These are phyloP conservation scores for Pyrenophora teres DNA, from an alignment of 2,329 filamentous ascomycete species.

Conservation along the genomic window DNA sequence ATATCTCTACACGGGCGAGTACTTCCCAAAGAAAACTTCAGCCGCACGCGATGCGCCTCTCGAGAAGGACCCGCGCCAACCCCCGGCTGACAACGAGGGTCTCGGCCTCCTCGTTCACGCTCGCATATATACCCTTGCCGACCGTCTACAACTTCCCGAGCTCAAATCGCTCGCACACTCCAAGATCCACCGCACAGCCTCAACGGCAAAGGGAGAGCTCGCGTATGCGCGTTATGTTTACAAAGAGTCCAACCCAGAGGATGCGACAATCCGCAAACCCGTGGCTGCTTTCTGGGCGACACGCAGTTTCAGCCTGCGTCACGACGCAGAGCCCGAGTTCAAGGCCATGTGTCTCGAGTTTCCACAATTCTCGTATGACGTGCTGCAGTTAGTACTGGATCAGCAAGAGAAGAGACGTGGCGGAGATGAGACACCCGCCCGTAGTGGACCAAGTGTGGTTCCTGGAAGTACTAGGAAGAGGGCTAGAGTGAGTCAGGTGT, in stretches of 20 bases:
- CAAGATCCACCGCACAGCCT: conserved; percentile 92
- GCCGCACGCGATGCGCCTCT: conserved; percentile 68
- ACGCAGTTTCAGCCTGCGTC: conserved; percentile 76
- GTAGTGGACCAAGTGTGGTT: conserved; percentile 46
- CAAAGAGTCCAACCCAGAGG: conserved; percentile 70
- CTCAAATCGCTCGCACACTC: conserved; percentile 79
- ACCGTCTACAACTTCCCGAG: conserved; percentile 68
- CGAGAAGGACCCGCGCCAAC: conserved; percentile 69
- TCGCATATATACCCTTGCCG: conserved; percentile 84
- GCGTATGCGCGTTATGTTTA: conserved; percentile 91
- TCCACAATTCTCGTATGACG: conserved; percentile 91
- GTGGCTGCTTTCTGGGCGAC: conserved; percentile 91
- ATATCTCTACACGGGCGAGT: conserved; percentile 83
- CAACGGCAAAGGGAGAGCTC: conserved; percentile 87
- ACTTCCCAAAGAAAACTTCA: conserved; percentile 70
- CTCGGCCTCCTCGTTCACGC: conserved; percentile 86
- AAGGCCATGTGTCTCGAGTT: conserved; percentile 82
- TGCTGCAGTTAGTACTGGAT: conserved; percentile 69
- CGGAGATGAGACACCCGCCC: conserved; percentile 20
- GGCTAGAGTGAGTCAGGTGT: conserved; percentile 36
- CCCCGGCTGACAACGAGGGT: conserved; percentile 74
- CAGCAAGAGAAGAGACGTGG: conserved; percentile 52
- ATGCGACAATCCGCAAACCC: conserved; percentile 75
- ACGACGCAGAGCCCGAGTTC: conserved; percentile 88
- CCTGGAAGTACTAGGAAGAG: conserved; percentile 43